Conservation (phyloP, 495 filamentous ascomycete genomes). For the Tuber brumale region DNA sequence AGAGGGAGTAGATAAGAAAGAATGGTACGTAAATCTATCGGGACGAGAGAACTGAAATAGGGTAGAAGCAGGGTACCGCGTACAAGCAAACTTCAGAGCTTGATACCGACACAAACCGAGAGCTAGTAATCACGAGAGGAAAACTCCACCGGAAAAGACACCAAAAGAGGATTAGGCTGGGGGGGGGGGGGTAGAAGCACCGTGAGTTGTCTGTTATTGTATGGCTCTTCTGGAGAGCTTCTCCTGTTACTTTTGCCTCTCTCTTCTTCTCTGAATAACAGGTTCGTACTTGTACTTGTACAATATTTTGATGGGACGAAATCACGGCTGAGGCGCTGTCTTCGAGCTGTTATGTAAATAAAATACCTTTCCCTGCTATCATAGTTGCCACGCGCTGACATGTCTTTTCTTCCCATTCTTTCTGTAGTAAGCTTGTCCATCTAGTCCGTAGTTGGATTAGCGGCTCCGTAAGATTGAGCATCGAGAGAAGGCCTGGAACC, state of each 20-base stretch:
- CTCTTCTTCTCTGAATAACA: not conserved
- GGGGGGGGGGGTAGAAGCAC: not conserved
- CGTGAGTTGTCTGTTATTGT: slow-evolving; percentile 13
- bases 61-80: not conserved
- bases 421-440: not conserved
- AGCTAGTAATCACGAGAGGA: not conserved
- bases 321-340: not conserved
- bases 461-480: not conserved
- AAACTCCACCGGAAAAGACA: not conserved
- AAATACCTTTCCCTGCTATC: not conserved
- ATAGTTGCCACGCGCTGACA: not conserved
- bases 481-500: not conserved
- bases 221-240: not conserved
- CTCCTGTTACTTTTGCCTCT: not conserved
- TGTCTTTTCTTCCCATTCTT: not conserved
- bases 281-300: not conserved
- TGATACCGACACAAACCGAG: not conserved
- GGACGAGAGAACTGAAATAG: not conserved
- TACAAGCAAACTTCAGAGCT: not conserved
- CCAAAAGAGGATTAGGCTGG: not conserved
- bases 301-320: not conserved
- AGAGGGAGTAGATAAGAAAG: not conserved
- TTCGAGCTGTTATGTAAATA: not conserved
- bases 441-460: not conserved
- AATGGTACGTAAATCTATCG: not conserved